Evolutionary conservation across 2,329 filamentous ascomycete genomes (phyloP).

Genomic region (Thelonectria rubi): DNA sequence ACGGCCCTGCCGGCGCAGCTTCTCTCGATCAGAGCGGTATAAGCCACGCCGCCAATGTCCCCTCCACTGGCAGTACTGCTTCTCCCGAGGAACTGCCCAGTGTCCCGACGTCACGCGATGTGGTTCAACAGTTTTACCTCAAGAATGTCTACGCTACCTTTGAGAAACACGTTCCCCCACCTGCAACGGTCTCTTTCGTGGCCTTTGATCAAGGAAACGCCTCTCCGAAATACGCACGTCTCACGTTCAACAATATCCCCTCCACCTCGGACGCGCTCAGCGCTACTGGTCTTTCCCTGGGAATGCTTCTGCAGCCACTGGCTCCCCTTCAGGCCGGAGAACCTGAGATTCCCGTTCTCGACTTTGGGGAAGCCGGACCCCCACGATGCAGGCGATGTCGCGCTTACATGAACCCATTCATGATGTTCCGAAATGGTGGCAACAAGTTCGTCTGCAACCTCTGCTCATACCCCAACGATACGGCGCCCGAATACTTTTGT

Average conservation of each 20-base stretch:
- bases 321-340: constrained; percentile 86
- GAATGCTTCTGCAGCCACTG: constrained; percentile 87
- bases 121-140: constrained; percentile 83
- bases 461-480: constrained; percentile 97
- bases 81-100: constrained; percentile 94
- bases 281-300: constrained; percentile 84
- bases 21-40: constrained; percentile 41
- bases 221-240: constrained; percentile 89
- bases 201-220: constrained; percentile 97
- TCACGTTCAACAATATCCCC: constrained; percentile 94
- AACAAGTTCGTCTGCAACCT: constrained; percentile 99
- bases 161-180: constrained; percentile 90
- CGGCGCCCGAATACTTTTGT: constrained; percentile 89
- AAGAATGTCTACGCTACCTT: constrained; percentile 93
- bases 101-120: constrained; percentile 84
- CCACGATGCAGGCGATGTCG: constrained; percentile 92
- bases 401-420: constrained; percentile 98
- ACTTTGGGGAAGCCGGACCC: constrained; percentile 91
- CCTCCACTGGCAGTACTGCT: constrained; percentile 63
- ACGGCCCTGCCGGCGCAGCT: constrained; percentile 37
- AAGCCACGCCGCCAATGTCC: constrained; percentile 46
- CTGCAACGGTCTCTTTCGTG: constrained; percentile 87
- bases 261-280: constrained; percentile 80
- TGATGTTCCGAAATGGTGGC: constrained; percentile 93
- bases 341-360: constrained; percentile 85